These are phyloP conservation scores for Rhododendron molle DNA, from an alignment of 148 eudicot species.

Conservation along the genomic window DNA sequence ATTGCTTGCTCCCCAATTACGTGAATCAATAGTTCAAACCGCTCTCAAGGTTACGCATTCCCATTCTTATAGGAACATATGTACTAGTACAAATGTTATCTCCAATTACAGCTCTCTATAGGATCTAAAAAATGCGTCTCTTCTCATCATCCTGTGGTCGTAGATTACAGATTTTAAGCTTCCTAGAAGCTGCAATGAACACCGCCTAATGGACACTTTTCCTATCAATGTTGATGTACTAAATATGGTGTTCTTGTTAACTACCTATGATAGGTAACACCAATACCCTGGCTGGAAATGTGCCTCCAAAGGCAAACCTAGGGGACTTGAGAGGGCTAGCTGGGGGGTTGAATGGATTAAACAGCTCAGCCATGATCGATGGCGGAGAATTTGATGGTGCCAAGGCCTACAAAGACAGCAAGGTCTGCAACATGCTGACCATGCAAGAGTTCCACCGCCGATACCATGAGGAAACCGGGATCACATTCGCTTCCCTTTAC, in stretches of 20 bases:
- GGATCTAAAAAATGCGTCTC: neutral
- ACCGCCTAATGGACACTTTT: neutral
- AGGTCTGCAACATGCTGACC: constrained; percentile 97
- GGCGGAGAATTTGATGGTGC: constrained; percentile 98
- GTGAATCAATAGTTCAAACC: neutral
- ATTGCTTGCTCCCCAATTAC: neutral
- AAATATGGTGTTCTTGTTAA: neutral
- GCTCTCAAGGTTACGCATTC: neutral
- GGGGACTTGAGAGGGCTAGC: constrained; percentile 86
- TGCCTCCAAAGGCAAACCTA: constrained; percentile 92
- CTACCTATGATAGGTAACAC: constrained; percentile 62
- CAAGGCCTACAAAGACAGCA: constrained; percentile 97
- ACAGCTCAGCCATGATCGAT: constrained; percentile 86
- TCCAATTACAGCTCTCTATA: neutral
- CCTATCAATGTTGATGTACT: neutral
- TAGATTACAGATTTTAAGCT: neutral
- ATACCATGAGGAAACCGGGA: constrained; percentile 78
- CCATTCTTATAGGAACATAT: neutral
- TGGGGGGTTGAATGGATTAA: constrained; percentile 63
- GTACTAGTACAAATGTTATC: neutral
- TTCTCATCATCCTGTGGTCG: neutral
- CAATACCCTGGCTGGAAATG: constrained; percentile 94
- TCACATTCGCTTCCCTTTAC: constrained; percentile 88
- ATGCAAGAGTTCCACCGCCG: constrained; percentile 95
- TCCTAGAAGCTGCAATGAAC: neutral